Percentiles rank a stretch among this genome's conserved stretches.
Evolutionary conservation across 2,329 filamentous ascomycete genomes (phyloP).

Genomic region (Trichoderma asperellum): DNA sequence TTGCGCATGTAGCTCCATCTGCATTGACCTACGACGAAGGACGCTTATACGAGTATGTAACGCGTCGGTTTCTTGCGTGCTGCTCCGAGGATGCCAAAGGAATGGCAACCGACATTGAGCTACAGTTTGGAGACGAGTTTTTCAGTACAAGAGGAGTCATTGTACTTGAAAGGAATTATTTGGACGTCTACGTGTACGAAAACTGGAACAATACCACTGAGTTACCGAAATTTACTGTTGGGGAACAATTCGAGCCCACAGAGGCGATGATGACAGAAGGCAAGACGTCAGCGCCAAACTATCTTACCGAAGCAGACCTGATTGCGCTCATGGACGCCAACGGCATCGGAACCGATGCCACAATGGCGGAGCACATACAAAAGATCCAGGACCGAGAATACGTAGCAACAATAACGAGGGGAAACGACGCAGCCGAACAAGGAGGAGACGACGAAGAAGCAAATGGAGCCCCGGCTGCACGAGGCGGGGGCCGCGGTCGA

Average conservation of each 20-base stretch:
- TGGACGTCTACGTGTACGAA: conserved; percentile 95
- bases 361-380: conserved; percentile 97
- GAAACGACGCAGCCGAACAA: conserved; percentile 41
- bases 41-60: conserved; percentile 89
- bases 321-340: conserved; percentile 98
- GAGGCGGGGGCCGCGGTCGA: conserved; percentile 56
- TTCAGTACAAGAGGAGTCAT: conserved; percentile 84
- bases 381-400: conserved; percentile 93
- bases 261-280: conserved; percentile 90
- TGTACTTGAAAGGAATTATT: conserved; percentile 86
- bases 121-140: conserved; percentile 79
- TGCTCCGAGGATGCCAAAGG: conserved; percentile 94
- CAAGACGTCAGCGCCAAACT: conserved; percentile 82
- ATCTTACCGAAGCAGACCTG: conserved; percentile 92
- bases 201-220: conserved; percentile 90
- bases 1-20: conserved; percentile 75
- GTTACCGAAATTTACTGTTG: conserved; percentile 76
- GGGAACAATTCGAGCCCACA: conserved; percentile 83
- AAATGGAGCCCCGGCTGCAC: conserved; percentile 44
- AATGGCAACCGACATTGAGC: conserved; percentile 79
- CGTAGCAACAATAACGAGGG: conserved; percentile 65
- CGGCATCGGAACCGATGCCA: conserved; percentile 96
- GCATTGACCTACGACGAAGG: conserved; percentile 69
- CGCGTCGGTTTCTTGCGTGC: conserved; percentile 88
- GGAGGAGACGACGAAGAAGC: conserved; percentile 47